phyloP scores from a whole-genome alignment of 108 stramenopile genomes.

The Licmophora abbreviata region DNA sequence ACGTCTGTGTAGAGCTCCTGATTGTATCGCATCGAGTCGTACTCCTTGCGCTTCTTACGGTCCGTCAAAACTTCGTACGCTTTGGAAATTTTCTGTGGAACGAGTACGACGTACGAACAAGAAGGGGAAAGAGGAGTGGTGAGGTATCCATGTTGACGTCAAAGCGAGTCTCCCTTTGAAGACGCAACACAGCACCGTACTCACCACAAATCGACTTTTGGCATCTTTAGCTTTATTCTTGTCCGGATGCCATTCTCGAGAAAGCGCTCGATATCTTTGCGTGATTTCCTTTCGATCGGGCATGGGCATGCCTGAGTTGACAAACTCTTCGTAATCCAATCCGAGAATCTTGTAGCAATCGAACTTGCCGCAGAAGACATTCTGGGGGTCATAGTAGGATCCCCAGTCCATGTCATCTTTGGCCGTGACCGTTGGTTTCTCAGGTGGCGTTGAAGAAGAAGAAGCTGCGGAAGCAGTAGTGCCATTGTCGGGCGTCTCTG shows the following conservation, averaged over 20 bases:
- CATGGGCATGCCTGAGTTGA: constrained; percentile 28
- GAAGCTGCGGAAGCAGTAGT: too few relatives aligned
- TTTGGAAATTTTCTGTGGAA: constrained; percentile 57
- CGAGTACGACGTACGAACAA: not conserved
- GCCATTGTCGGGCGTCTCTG: too few relatives aligned
- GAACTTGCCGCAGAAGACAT: constrained; percentile 75
- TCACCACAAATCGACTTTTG: constrained; percentile 74
- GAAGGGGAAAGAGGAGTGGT: not conserved
- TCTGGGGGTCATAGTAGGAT: constrained; percentile 76
- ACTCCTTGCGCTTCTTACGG: constrained; percentile 56
- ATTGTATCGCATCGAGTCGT: constrained; percentile 71
- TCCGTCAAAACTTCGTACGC: constrained; percentile 79
- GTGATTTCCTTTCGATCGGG: constrained; percentile 71
- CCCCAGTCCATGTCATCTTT: constrained; percentile 61
- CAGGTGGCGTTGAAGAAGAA: not conserved
- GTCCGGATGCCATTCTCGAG: constrained; percentile 80
- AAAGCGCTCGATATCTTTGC: constrained; percentile 62
- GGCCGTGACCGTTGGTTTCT: constrained; percentile 3
- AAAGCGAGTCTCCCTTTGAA: not conserved
- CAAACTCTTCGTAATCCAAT: constrained; percentile 76
- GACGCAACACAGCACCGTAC: constrained; percentile 5
- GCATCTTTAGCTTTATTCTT: constrained; percentile 74
- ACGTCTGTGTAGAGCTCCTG: constrained; percentile 75
- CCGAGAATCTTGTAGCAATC: constrained; percentile 87
- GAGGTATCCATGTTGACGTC: too few relatives aligned